These are phyloP conservation scores for Backusella sp. DNA, from an alignment of 192 early-diverging fungal species.

Conservation along the genomic window DNA sequence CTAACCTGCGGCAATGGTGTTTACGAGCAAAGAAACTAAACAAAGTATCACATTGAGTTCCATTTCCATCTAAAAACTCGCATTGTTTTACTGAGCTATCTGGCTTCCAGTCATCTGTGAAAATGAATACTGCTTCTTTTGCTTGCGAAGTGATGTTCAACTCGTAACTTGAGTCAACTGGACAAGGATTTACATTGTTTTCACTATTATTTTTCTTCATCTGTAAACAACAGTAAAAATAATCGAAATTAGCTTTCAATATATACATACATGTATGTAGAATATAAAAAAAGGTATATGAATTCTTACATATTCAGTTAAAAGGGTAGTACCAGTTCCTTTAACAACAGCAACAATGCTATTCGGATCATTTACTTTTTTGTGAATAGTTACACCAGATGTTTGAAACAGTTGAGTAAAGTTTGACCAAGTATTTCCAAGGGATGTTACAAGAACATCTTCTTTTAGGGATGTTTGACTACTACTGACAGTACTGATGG, in stretches of 20 bases:
- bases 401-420: constrained; percentile 4
- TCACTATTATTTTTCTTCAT: neutral
- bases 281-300: neutral
- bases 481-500: neutral
- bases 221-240: neutral
- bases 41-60: neutral
- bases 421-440: neutral
- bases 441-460: neutral
- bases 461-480: neutral
- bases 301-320: neutral
- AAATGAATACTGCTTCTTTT: neutral
- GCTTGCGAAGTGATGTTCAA: neutral
- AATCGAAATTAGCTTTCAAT: neutral
- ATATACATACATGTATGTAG: neutral
- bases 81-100: neutral
- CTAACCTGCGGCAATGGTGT: neutral
- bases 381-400: neutral
- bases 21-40: neutral
- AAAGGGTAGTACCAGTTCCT: neutral
- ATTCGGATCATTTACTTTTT: neutral
- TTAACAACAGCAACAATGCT: neutral
- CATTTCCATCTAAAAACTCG: neutral
- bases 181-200: neutral
- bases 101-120: neutral
- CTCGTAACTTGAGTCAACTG: neutral